Conservation (phyloP, 495 filamentous ascomycete species). For the Gamarada debralockiae region DNA sequence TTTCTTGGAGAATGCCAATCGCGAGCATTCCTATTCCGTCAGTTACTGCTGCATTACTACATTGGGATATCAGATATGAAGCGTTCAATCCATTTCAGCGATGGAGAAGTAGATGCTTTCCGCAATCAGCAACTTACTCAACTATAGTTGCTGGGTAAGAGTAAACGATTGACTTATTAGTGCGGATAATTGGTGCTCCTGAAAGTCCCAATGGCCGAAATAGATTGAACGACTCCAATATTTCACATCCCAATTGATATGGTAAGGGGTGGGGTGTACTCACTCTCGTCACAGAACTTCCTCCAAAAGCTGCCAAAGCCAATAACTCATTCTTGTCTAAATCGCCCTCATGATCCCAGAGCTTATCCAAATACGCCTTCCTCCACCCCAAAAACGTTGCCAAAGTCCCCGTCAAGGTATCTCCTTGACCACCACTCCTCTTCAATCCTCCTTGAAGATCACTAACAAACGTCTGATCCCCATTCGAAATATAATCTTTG, state of each 20-base stretch:
- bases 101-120: too few species aligned
- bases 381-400: slow-evolving; percentile 87
- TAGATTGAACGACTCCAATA: too few species aligned
- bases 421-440: slow-evolving; percentile 90
- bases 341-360: slow-evolving; percentile 72
- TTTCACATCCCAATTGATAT: too few species aligned
- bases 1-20: slow-evolving; percentile 80
- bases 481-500: slow-evolving; percentile 85
- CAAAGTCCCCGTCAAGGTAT: slow-evolving; percentile 88
- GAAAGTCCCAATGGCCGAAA: too few species aligned
- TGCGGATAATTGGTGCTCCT: background rate
- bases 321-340: slow-evolving; percentile 62
- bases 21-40: slow-evolving; percentile 63
- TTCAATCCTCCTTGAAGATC: slow-evolving; percentile 80
- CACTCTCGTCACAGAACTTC: slow-evolving; percentile 77
- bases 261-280: slow-evolving; percentile 21
- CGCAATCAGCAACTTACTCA: too few species aligned
- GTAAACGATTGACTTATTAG: too few species aligned
- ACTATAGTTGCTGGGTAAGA: too few species aligned
- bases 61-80: too few species aligned
- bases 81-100: too few species aligned
- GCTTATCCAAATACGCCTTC: slow-evolving; percentile 72
- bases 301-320: slow-evolving; percentile 78
- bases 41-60: background rate
- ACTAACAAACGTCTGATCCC: slow-evolving; percentile 64